Evolutionary conservation across 139 green algal genomes (phyloP).

Genomic region (Tetradesmus obliquus): DNA sequence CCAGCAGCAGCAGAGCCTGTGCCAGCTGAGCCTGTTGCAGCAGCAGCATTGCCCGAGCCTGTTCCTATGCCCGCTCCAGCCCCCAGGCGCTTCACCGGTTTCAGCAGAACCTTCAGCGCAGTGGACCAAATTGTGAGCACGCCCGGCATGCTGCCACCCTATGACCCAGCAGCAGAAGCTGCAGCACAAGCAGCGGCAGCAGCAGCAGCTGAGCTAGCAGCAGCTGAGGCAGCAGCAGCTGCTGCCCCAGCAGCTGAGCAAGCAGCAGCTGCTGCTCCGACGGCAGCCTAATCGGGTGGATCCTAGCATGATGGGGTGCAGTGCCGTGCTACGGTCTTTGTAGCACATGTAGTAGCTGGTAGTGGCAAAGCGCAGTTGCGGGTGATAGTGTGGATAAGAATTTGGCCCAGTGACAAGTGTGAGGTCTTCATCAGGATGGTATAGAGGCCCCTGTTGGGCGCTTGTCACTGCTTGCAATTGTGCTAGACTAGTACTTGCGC

Average conservation of each 20-base stretch:
- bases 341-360: no score
- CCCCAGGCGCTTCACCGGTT: background rate
- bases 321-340: no score
- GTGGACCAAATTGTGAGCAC: background rate
- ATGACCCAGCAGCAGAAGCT: constrained; percentile 20
- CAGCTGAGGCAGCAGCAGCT: background rate
- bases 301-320: no score
- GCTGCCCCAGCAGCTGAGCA: background rate
- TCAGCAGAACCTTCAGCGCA: background rate
- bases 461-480: no score
- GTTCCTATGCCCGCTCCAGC: background rate
- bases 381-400: no score
- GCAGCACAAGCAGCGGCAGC: background rate
- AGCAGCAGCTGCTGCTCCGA: background rate
- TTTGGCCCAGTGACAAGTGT: no score
- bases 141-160: background rate
- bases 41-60: background rate
- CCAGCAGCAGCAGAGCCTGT: background rate
- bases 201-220: background rate
- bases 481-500: no score
- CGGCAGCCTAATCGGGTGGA: background rate
- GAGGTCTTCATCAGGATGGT: no score
- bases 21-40: background rate
- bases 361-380: no score
- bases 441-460: no score